phyloP scores from a whole-genome alignment of 2,329 filamentous ascomycete species.

The Aspergillus arachidicola region DNA sequence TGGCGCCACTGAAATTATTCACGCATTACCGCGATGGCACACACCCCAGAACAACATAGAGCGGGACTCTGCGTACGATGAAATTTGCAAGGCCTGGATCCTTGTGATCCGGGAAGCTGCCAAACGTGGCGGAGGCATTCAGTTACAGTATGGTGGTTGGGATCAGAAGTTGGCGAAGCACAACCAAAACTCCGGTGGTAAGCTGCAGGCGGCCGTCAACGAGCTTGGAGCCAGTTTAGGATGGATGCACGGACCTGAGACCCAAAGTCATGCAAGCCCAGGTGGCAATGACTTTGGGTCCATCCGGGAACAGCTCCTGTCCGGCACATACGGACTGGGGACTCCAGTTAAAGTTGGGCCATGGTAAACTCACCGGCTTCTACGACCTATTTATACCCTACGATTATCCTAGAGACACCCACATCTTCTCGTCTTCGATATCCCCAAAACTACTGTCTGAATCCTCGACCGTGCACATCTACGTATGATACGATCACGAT shows the following conservation, averaged over 20 bases:
- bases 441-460: constrained; percentile 20
- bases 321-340: constrained; percentile 58
- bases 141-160: constrained; percentile 88
- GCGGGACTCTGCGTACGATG: constrained; percentile 94
- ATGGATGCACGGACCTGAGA: constrained; percentile 66
- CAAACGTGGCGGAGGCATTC: constrained; percentile 88
- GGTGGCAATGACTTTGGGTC: constrained; percentile 46
- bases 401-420: constrained; percentile 9
- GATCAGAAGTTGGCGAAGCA: constrained; percentile 85
- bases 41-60: constrained; percentile 85
- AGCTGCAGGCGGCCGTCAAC: constrained; percentile 76
- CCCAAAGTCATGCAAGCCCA: constrained; percentile 30
- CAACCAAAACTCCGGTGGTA: constrained; percentile 81
- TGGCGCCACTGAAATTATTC: constrained; percentile 84
- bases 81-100: constrained; percentile 91
- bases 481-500: constrained; percentile 49
- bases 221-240: constrained; percentile 74
- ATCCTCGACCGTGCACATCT: constrained; percentile 33
- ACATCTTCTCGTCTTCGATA: constrained; percentile 16
- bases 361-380: constrained; percentile 46
- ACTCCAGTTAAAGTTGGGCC: constrained; percentile 58
- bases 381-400: constrained; percentile 8
- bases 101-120: constrained; percentile 86
- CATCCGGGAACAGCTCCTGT: constrained; percentile 60
- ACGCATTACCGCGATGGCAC: constrained; percentile 88